Evolutionary conservation across 2,329 filamentous ascomycete genomes (phyloP).

Genomic region (Talaromyces sp.): DNA sequence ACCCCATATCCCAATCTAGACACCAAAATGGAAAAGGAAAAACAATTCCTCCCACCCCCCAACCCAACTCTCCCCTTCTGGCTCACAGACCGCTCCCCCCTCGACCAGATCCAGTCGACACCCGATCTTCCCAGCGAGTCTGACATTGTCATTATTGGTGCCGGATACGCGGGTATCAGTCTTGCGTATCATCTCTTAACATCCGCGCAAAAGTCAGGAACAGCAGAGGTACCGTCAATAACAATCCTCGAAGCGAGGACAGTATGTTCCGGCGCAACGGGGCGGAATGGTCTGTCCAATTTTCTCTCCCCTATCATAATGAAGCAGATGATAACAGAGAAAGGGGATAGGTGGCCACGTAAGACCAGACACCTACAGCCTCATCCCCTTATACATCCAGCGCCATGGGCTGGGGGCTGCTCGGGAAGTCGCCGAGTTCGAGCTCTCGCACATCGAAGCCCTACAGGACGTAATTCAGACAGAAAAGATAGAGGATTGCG

Average conservation of each 20-base stretch:
- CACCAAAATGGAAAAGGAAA: slow-evolving; percentile 1
- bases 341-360: slow-evolving; percentile 38
- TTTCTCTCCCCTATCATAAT: not conserved
- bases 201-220: not conserved
- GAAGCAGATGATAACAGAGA: not conserved
- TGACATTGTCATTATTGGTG: slow-evolving; percentile 51
- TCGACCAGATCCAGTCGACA: slow-evolving; percentile 44
- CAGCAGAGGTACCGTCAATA: not conserved
- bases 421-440: slow-evolving; percentile 43
- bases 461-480: slow-evolving; percentile 43
- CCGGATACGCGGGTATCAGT: slow-evolving; percentile 49
- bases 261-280: slow-evolving; percentile 43
- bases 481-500: slow-evolving; percentile 49
- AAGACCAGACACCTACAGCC: slow-evolving; percentile 45
- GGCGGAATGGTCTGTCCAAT: slow-evolving; percentile 39
- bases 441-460: slow-evolving; percentile 43
- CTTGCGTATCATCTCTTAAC: slow-evolving; percentile 46
- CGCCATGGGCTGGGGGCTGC: slow-evolving; percentile 39
- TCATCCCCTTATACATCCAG: slow-evolving; percentile 39
- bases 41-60: slow-evolving; percentile 8
- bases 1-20: not conserved
- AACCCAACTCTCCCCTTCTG: slow-evolving; percentile 38
- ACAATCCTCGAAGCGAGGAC: slow-evolving; percentile 23
- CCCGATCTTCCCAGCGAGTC: slow-evolving; percentile 40
- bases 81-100: slow-evolving; percentile 39